Base-by-base conservation (phyloP, 495 filamentous ascomycete genomes). In the Paragyromitra xinjiangensis region DNA sequence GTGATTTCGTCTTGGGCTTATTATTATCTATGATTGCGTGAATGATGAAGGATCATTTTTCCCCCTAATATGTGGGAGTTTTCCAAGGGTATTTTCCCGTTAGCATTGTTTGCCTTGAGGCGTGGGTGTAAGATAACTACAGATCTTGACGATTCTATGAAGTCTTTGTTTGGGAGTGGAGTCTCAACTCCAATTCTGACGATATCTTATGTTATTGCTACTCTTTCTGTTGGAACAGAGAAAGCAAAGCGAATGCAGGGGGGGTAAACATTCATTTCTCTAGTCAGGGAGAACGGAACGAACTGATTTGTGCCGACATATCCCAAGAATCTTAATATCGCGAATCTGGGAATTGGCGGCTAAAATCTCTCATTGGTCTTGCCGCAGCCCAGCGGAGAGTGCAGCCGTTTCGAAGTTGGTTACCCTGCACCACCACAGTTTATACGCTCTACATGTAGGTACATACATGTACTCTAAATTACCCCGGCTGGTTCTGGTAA, bases 21-120 rank as follows among this genome's bases (percentile, higher is more conserved):
- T 56, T 48, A 64, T n/a, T 19, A 22, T 40, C 34, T 42, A 9
- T 45, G 63, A 48, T 56, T 56, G 63, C 29, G 16, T 48, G 42
- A 29, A 26, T 48, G 63, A 29, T n/a, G 67, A 45, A 5, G 12
- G 69, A 53, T 63, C 44, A 22, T 37, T 34, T 22, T 24, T 45
- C 5, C 44, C n/a, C n/a, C 37, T 29, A 9, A 16, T 58, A 0
- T 16, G 24, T 14, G 29, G 6, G 14, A 2, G 4, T 11, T 56
- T 56, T 7, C 34, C 8, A 22, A 9, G n/a, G 29, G 26, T 26
- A 26, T 56, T 56, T 26, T 26, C 24, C 14, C 16, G 5, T 48
- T 12, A 16, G 44, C 44, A 48, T 29, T 48, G 44, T 48, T 51
- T 16, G 12, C 16, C 48, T 6, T 19, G 6, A 29, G 9, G 11